phyloP scores from a whole-genome alignment of 345 rosid genomes.

The Gossypium anomalum region DNA sequence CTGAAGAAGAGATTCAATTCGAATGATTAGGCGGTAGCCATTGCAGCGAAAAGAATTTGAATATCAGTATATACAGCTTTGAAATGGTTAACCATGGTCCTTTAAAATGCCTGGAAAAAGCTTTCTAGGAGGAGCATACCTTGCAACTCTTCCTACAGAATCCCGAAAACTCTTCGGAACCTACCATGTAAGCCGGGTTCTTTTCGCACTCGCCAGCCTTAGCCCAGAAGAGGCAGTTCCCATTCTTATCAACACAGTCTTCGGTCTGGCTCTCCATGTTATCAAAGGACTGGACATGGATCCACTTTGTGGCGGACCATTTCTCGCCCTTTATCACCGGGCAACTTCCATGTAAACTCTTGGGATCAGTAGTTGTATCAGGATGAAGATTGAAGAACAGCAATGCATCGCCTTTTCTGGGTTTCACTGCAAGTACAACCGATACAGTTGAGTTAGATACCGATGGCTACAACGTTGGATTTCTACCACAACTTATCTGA shows the following conservation, averaged over 20 bases:
- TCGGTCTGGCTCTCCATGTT: background rate
- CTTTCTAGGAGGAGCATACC: slow-evolving; percentile 47
- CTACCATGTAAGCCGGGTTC: slow-evolving; percentile 76
- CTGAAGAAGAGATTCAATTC: no score
- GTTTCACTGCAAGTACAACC: slow-evolving; percentile 60
- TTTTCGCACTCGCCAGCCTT: slow-evolving; percentile 63
- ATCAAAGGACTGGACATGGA: slow-evolving; percentile 71
- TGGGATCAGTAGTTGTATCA: slow-evolving; percentile 57
- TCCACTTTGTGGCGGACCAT: slow-evolving; percentile 99
- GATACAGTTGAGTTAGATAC: slow-evolving; percentile 6
- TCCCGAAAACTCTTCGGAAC: slow-evolving; percentile 38
- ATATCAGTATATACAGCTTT: slow-evolving; percentile 5
- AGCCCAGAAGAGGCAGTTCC: slow-evolving; percentile 59
- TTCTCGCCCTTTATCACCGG: slow-evolving; percentile 92
- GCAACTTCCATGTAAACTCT: slow-evolving; percentile 85
- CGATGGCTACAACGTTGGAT: background rate
- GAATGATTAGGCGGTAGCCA: background rate
- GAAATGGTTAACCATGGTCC: background rate
- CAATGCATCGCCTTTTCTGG: slow-evolving; percentile 82
- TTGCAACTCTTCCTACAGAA: slow-evolving; percentile 85
- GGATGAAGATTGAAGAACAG: slow-evolving; percentile 90
- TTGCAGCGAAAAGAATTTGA: background rate
- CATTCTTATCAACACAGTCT: slow-evolving; percentile 51
- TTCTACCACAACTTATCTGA: background rate
- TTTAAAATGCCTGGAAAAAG: background rate